These are phyloP conservation scores for Rhododendron henanense DNA, from an alignment of 148 eudicot genomes.

Conservation along the genomic window DNA sequence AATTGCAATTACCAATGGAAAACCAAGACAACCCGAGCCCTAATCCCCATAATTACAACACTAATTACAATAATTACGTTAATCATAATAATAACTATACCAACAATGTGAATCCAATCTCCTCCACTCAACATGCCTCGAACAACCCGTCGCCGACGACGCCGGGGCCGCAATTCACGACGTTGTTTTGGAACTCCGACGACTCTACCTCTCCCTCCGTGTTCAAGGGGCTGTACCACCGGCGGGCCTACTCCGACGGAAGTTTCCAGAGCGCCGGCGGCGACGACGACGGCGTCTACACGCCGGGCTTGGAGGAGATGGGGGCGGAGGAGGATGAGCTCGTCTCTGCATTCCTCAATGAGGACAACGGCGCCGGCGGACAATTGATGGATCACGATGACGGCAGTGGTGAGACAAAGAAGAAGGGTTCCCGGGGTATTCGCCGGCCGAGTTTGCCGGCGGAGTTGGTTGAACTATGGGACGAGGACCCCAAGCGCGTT, in stretches of 20 bases:
- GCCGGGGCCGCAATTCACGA: background rate
- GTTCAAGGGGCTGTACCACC: slow-evolving; percentile 39
- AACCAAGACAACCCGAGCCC: background rate
- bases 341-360: slow-evolving; percentile 41
- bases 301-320: slow-evolving; percentile 32
- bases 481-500: slow-evolving; percentile 62
- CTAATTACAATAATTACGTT: background rate
- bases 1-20: slow-evolving; percentile 5
- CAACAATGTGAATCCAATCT: background rate
- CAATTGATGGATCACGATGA: slow-evolving; percentile 3
- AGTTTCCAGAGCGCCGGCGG: slow-evolving; percentile 23
- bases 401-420: slow-evolving; percentile 8
- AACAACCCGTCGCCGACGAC: slow-evolving; percentile 1
- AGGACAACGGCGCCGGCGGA: background rate
- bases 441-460: slow-evolving; percentile 49
- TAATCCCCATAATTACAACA: background rate
- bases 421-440: slow-evolving; percentile 15
- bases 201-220: slow-evolving; percentile 4
- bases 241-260: slow-evolving; percentile 46
- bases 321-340: slow-evolving; percentile 43
- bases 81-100: background rate
- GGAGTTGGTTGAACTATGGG: slow-evolving; percentile 54
- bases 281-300: slow-evolving; percentile 32
- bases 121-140: background rate
- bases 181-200: background rate